phyloP scores from a whole-genome alignment of 2,329 filamentous ascomycete species.

The Graphilbum sp. region DNA sequence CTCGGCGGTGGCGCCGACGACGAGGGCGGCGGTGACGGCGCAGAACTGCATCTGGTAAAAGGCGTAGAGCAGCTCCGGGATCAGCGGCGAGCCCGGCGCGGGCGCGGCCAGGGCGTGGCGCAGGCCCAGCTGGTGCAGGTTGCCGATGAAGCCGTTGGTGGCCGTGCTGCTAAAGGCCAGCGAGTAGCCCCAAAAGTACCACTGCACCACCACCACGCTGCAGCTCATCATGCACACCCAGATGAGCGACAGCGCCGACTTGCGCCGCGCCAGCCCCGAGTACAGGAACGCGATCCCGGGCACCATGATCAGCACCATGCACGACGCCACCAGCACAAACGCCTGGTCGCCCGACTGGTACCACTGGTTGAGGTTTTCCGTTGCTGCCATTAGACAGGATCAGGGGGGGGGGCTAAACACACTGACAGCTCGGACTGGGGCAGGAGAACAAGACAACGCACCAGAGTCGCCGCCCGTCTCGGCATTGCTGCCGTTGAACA shows the following conservation, averaged over 20 bases:
- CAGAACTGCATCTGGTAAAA: slow-evolving; percentile 99
- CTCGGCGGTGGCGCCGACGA: slow-evolving; percentile 84
- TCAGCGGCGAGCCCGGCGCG: slow-evolving; percentile 75
- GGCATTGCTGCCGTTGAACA: slow-evolving; percentile 47
- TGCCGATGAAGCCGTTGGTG: slow-evolving; percentile 81
- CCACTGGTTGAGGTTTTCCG: slow-evolving; percentile 90
- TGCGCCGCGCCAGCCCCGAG: slow-evolving; percentile 90
- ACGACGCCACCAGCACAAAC: slow-evolving; percentile 77
- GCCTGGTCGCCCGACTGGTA: slow-evolving; percentile 82
- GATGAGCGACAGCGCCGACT: slow-evolving; percentile 92
- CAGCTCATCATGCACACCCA: slow-evolving; percentile 94
- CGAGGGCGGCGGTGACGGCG: slow-evolving; percentile 77
- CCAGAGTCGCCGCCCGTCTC: slow-evolving; percentile 61
- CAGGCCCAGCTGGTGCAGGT: slow-evolving; percentile 78
- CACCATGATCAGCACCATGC: slow-evolving; percentile 93
- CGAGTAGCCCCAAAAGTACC: slow-evolving; percentile 99
- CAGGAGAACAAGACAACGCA: slow-evolving; percentile 40
- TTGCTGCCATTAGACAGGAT: slow-evolving; percentile 31
- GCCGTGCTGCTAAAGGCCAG: slow-evolving; percentile 73
- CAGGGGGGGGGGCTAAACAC: neutral
- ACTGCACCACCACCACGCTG: slow-evolving; percentile 88
- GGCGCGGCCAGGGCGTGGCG: slow-evolving; percentile 68
- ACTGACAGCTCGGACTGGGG: too few relatives aligned
- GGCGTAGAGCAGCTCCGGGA: slow-evolving; percentile 80
- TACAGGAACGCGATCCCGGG: slow-evolving; percentile 96